Evolutionary conservation across 495 filamentous ascomycete species (phyloP), one percentile per base, ranked within the genome.

Genomic region (Sporormia fimetaria): DNA sequence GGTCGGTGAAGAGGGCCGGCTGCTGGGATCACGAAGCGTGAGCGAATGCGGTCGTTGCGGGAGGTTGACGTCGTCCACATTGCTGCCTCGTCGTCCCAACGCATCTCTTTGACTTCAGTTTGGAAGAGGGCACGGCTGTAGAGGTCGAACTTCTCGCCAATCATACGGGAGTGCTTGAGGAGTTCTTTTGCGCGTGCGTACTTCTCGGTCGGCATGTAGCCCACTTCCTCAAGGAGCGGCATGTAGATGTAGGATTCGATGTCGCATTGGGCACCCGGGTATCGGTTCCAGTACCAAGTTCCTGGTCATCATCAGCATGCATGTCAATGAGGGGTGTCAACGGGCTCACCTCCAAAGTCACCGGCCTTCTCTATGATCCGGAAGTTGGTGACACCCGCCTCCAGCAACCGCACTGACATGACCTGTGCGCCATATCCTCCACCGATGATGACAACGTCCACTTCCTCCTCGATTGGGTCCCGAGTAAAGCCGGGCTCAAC

Each of bases 161-260:
- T 42, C 11, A 31, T 26, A 18, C 20, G 16, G 9, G 44, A 35
- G 18, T 52, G 38, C 2, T n/a, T 7, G 12, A 42, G 44, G 12
- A 52, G 37, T 18, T 52, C 49, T 5, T 33, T 23, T 12, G 39
- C 49, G 4, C 34, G 29, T 12, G 54, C 39, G 33, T 55, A 59
- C 31, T 57, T 57, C 10, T 52, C 31, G 5, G 45, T 52, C 3
- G 57, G 57, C 43, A 57, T 52, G 27, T 57, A 60, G 14, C 43
- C 49, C 1, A 37, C 41, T 28, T 57, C 55, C 31, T 57, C 55
- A 2, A 57, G 43, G 1, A 57, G 34, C 7, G 57, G 55, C 42
- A 57, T 34, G 28, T 60, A 57, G 22, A 57, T 42, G 40, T 57
- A 60, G 1, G 27, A 34, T 37, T 57, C 55, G 8, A 52, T 42